Conservation (phyloP, 768 basidiomycete genomes). For the Coprinopsis strossmayeri region DNA sequence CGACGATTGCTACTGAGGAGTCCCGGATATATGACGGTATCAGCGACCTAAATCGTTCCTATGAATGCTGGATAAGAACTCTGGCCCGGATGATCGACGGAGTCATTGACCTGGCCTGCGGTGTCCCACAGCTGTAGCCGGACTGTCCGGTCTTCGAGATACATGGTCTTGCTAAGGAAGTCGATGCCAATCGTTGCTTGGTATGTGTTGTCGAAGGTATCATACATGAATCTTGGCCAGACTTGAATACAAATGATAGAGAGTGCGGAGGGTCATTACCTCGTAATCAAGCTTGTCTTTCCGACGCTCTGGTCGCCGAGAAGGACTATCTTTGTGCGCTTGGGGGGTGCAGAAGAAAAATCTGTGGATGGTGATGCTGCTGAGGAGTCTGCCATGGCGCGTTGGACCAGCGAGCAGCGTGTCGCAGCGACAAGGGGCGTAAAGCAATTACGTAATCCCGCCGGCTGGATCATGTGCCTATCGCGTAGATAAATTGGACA, state of each 20-base stretch:
- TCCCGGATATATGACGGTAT: constrained; percentile 99
- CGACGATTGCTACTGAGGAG: constrained; percentile 97
- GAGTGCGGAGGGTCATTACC: too few relatives aligned
- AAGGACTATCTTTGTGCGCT: constrained; percentile 94
- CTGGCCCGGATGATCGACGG: not conserved
- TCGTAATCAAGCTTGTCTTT: constrained; percentile 97
- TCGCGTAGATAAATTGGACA: too few relatives aligned
- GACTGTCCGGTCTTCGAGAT: constrained; percentile 96
- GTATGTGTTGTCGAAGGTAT: constrained; percentile 99
- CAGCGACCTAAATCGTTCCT: constrained; percentile 96
- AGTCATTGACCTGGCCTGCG: constrained; percentile 71
- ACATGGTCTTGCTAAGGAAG: constrained; percentile 99
- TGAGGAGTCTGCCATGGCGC: constrained; percentile 29
- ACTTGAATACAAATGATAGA: too few relatives aligned
- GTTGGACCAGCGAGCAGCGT: too few relatives aligned
- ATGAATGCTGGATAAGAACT: constrained; percentile 3
- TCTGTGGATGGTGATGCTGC: constrained; percentile 68
- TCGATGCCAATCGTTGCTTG: constrained; percentile 98
- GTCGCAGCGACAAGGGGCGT: too few relatives aligned
- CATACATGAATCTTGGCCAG: constrained; percentile 99
- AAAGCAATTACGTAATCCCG: constrained; percentile 5
- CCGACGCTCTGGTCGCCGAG: constrained; percentile 97
- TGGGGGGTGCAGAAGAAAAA: constrained; percentile 84
- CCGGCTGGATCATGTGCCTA: constrained; percentile 6
- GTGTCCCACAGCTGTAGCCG: constrained; percentile 99